Conservation (phyloP, 176 grass and related monocot species). For the Oryza meyeriana region DNA sequence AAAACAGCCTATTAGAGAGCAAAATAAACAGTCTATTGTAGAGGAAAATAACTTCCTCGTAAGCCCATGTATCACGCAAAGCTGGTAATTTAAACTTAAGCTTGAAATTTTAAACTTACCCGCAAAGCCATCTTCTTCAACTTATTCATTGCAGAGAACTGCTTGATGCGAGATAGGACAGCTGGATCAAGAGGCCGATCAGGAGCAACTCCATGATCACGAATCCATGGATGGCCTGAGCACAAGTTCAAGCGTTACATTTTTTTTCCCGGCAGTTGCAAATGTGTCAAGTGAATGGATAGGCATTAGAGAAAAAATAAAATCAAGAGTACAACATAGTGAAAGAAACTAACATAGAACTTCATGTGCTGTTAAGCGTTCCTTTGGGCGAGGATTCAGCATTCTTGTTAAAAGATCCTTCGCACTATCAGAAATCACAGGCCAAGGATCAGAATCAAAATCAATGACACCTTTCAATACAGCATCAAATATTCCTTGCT, state of each 20-base stretch:
- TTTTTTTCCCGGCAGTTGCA: constrained; percentile 27
- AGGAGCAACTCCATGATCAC: constrained; percentile 94
- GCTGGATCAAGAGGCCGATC: constrained; percentile 91
- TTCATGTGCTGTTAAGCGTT: constrained; percentile 86
- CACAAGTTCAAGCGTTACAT: constrained; percentile 33
- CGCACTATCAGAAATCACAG: constrained; percentile 89
- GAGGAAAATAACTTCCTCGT: not conserved
- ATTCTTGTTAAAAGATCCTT: constrained; percentile 96
- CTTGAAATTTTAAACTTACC: constrained; percentile 41
- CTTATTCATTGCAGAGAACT: constrained; percentile 99
- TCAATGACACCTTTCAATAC: constrained; percentile 90
- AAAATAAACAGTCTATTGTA: not conserved
- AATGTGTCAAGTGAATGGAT: constrained; percentile 1
- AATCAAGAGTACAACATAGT: constrained; percentile 4
- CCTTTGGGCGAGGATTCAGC: constrained; percentile 55
- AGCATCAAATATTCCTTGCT: constrained; percentile 99
- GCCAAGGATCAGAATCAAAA: constrained; percentile 97
- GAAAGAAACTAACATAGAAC: constrained; percentile 80
- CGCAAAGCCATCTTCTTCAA: constrained; percentile 98
- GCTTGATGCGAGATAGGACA: constrained; percentile 93
- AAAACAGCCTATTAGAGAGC: not conserved
- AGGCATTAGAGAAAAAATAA: not conserved
- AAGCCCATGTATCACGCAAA: not conserved
- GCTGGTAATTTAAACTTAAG: not conserved
- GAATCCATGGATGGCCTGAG: constrained; percentile 94